A percentile compares a stretch with the other conserved stretches of the same genome.
These are phyloP conservation scores for Mortierella sp. DNA, from an alignment of 371 early-diverging fungal genomes.

Conservation along the genomic window DNA sequence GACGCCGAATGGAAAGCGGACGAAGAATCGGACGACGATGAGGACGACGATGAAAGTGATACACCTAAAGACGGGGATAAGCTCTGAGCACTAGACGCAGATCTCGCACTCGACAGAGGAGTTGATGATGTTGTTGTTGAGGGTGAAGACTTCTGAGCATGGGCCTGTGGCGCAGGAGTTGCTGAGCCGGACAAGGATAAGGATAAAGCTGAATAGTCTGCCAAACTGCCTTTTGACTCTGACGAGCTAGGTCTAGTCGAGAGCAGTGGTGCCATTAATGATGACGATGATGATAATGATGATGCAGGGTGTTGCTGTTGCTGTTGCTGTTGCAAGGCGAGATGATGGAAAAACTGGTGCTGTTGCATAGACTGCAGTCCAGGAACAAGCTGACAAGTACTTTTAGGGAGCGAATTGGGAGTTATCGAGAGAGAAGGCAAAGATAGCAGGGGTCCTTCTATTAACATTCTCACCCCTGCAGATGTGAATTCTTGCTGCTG, in stretches of 20 bases:
- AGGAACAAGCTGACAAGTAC: background rate
- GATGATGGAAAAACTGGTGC: conserved; percentile 14
- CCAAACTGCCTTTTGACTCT: background rate
- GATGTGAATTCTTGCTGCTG: background rate
- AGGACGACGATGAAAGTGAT: conserved; percentile 1
- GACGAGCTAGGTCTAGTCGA: background rate
- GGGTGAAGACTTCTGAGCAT: too few relatives aligned
- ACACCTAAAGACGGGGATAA: background rate
- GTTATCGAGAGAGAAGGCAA: conserved; percentile 13
- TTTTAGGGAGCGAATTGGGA: background rate
- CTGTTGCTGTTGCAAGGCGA: conserved; percentile 14
- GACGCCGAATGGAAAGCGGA: conserved; percentile 23
- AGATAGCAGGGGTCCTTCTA: conserved; percentile 1
- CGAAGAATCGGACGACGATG: conserved; percentile 10
- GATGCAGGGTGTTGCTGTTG: background rate
- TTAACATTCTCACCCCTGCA: background rate
- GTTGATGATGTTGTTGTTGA: background rate
- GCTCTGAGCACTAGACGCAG: background rate
- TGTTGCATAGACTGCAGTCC: conserved; percentile 12
- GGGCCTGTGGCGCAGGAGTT: too few relatives aligned
- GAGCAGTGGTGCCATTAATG: background rate
- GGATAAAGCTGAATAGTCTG: too few relatives aligned
- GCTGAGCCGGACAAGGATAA: too few relatives aligned
- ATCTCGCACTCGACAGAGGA: background rate
- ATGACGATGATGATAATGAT: background rate